Evolutionary conservation across 2,329 filamentous ascomycete species (phyloP).

Genomic region (Xylaria multiplex): DNA sequence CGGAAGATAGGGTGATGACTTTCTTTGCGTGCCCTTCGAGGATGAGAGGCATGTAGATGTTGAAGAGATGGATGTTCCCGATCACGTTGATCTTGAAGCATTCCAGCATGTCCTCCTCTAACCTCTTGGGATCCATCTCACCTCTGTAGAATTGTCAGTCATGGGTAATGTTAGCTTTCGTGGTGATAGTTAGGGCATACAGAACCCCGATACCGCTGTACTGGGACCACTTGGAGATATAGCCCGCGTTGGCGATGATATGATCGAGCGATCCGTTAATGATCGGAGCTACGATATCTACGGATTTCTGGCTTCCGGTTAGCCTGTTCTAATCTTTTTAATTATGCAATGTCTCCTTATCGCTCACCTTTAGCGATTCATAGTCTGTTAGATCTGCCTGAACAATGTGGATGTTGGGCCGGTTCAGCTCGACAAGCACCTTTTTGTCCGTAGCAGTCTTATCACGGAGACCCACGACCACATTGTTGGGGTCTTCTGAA

Average conservation of each 20-base stretch:
- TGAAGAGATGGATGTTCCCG: slow-evolving; percentile 62
- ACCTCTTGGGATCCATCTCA: slow-evolving; percentile 45
- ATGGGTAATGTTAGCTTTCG: background rate
- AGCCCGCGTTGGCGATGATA: slow-evolving; percentile 62
- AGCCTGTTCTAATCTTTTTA: background rate
- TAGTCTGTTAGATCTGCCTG: slow-evolving; percentile 56
- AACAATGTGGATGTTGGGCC: slow-evolving; percentile 59
- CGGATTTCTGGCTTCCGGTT: slow-evolving; percentile 36
- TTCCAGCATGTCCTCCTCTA: slow-evolving; percentile 51
- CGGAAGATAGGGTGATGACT: slow-evolving; percentile 61
- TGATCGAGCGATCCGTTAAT: slow-evolving; percentile 58
- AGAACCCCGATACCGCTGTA: slow-evolving; percentile 51
- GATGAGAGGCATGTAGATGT: slow-evolving; percentile 63
- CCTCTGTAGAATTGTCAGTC: slow-evolving; percentile 36
- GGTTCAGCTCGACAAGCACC: slow-evolving; percentile 52
- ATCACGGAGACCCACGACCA: slow-evolving; percentile 59
- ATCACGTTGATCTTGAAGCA: slow-evolving; percentile 60
- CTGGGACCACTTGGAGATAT: slow-evolving; percentile 48
- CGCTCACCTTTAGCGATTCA: slow-evolving; percentile 51
- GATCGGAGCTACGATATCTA: slow-evolving; percentile 43
- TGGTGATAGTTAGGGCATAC: slow-evolving; percentile 42
- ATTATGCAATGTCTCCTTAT: background rate
- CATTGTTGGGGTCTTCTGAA: slow-evolving; percentile 55
- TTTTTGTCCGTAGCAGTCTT: slow-evolving; percentile 56
- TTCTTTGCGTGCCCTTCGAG: slow-evolving; percentile 63